Base-by-base conservation (phyloP, 2,329 filamentous ascomycete genomes). In the Phyllosticta citriasiana region DNA sequence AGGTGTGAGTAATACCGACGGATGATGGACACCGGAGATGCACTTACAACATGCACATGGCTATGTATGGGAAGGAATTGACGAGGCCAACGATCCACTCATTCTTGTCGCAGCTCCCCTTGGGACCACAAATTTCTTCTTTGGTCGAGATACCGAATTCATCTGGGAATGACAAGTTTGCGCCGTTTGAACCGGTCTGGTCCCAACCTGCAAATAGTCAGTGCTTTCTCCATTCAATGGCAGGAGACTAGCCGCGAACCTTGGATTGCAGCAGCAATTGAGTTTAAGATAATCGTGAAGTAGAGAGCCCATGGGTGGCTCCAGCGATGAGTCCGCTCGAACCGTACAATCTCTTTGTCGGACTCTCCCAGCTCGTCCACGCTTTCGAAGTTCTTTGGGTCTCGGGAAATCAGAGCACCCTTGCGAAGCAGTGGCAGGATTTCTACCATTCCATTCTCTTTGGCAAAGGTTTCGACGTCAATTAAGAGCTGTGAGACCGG, bases 361-460 rank as follows among this genome's bases (percentile, higher is more conserved):
- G 78, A 76, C 16, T 86, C 79, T 60, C 79, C 75, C 1, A 92
- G 79, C 9, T 82, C 80, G 57, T 82, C 75, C 58, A 91, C 79
- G 30, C 79, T 76, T 62, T 89, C 86, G 69, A 81, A 88, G 30
- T 79, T 78, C 5, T 76, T 75, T 0, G 87, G 88, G 65, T 87
- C 84, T 70, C 89, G 87, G 2, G 89, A 89, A 22, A 91, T 81
- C 12, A 92, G 77, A 3, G 88, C 89, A 27, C 87, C 89, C 67
- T 87, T 87, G 56, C 82, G 79, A 57, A 91, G 78, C 14, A 87
- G 69, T 3, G 77, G 74, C 1, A 84, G 74, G 65, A 87, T 79
- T 59, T 87, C 82, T 1, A 75, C 72, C 24, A 91, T 77, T 22
- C 79, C 79, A 66, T 87, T 82, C 52, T 80, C 74, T 12, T 76